Evolutionary conservation across 2,329 filamentous ascomycete genomes (phyloP).

Genomic region (Colletotrichum sansevieriae): DNA sequence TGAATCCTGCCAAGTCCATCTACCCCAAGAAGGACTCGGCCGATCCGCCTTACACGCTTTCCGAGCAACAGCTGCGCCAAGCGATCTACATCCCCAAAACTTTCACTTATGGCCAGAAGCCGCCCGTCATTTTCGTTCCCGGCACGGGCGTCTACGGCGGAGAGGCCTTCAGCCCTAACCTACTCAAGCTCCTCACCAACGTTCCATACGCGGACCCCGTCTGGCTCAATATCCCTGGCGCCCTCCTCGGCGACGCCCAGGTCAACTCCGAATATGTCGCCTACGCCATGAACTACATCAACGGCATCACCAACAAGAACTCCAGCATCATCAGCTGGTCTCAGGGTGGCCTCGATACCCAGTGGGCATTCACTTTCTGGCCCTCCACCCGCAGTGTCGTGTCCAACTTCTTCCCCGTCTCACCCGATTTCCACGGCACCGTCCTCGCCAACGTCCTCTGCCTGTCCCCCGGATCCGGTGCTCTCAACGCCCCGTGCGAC

Average conservation of each 20-base stretch:
- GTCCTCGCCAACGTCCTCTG: conserved; percentile 40
- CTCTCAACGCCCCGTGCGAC: conserved; percentile 36
- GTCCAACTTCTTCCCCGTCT: conserved; percentile 65
- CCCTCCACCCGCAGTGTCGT: conserved; percentile 59
- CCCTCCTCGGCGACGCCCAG: conserved; percentile 62
- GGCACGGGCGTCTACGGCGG: conserved; percentile 65
- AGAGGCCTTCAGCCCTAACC: conserved; percentile 59
- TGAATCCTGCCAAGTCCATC: conserved; percentile 41
- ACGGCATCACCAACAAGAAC: conserved; percentile 53
- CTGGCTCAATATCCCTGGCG: conserved; percentile 67
- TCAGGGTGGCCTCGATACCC: conserved; percentile 66
- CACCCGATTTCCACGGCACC: conserved; percentile 60
- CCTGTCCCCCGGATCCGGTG: conserved; percentile 20
- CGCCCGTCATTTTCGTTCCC: conserved; percentile 65
- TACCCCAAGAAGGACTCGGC: conserved; percentile 53
- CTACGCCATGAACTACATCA: conserved; percentile 70
- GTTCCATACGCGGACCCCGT: conserved; percentile 61
- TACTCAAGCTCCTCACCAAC: conserved; percentile 61
- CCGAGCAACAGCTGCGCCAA: conserved; percentile 60
- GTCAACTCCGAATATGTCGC: conserved; percentile 67
- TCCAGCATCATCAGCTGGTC: conserved; percentile 66
- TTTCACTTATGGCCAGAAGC: conserved; percentile 61
- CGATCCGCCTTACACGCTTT: conserved; percentile 63
- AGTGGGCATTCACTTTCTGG: conserved; percentile 72
- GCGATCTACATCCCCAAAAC: conserved; percentile 64